Evolutionary conservation across 345 rosid genomes (phyloP).

Genomic region (Hibiscus trionum): DNA sequence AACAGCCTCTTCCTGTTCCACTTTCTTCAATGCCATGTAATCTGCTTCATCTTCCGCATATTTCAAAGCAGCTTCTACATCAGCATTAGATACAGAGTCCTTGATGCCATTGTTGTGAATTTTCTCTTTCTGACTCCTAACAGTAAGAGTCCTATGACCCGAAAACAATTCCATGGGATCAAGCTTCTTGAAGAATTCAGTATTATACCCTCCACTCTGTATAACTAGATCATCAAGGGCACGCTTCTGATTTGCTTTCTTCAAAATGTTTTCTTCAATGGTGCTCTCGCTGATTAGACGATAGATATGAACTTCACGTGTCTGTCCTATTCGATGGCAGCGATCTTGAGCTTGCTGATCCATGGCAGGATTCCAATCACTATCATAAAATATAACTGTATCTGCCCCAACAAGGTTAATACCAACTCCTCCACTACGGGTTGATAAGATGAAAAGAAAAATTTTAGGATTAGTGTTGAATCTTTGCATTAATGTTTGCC

Average conservation of each 20-base stretch:
- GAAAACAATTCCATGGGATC: conserved; percentile 96
- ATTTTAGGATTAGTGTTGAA: conserved; percentile 96
- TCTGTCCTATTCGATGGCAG: conserved; percentile 99
- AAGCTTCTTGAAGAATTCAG: conserved; percentile 97
- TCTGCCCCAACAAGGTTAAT: conserved; percentile 99
- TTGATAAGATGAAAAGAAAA: conserved; percentile 93
- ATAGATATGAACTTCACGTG: conserved; percentile 96
- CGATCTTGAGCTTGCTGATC: conserved; percentile 99
- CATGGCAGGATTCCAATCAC: conserved; percentile 99
- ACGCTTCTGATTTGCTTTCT: conserved; percentile 99
- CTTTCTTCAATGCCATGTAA: conserved; percentile 98
- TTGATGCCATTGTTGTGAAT: conserved; percentile 34
- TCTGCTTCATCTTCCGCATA: conserved; percentile 99
- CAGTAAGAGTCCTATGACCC: conserved; percentile 57
- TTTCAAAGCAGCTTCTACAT: conserved; percentile 97
- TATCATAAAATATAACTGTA: conserved; percentile 97
- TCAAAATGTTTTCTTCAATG: conserved; percentile 94
- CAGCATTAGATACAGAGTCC: conserved; percentile 69
- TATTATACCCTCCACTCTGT: conserved; percentile 95
- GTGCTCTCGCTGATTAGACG: conserved; percentile 97
- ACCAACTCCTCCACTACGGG: conserved; percentile 99
- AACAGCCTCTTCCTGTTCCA: conserved; percentile 98
- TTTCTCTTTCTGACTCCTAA: conserved; percentile 56
- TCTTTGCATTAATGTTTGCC: conserved; percentile 99
- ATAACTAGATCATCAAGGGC: conserved; percentile 96